These are phyloP conservation scores for Taphrina pruni DNA, from an alignment of 1,139 yeast genomes.

Conservation along the genomic window DNA sequence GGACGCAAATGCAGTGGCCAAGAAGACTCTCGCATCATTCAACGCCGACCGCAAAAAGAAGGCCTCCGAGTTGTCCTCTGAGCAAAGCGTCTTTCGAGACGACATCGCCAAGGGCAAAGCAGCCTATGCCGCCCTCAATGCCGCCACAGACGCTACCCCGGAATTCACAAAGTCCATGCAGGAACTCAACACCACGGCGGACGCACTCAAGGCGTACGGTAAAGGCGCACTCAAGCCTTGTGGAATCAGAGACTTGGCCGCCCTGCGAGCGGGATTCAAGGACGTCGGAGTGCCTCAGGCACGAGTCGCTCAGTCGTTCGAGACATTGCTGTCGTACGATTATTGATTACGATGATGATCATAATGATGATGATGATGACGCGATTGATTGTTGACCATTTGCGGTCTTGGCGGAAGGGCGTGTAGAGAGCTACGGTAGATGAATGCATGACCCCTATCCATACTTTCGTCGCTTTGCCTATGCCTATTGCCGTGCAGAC, in stretches of 20 bases:
- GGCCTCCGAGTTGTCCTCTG: constrained; percentile 17
- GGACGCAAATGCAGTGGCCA: constrained; percentile 17
- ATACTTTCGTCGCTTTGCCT: too few relatives aligned
- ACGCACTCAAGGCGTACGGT: constrained; percentile 3
- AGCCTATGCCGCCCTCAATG: neutral
- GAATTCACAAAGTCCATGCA: neutral
- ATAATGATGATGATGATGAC: too few relatives aligned
- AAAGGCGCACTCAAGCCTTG: constrained; percentile 14
- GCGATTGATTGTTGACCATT: too few relatives aligned
- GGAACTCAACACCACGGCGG: neutral
- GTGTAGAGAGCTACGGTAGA: too few relatives aligned
- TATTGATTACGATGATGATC: neutral
- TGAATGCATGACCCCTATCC: too few relatives aligned
- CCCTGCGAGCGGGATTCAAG: constrained; percentile 18
- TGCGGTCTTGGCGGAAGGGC: too few relatives aligned
- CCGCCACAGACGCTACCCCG: constrained; percentile 16
- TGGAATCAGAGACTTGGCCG: constrained; percentile 7
- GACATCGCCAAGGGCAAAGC: constrained; percentile 10
- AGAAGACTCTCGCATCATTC: neutral
- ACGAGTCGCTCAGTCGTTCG: neutral
- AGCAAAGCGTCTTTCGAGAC: neutral
- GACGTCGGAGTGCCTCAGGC: constrained; percentile 16
- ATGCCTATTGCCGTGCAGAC: too few relatives aligned
- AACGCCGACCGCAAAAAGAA: constrained; percentile 16
- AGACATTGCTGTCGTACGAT: constrained; percentile 14